Percentiles rank a stretch among this genome's conserved stretches.
These are phyloP conservation scores for Pythium insidiosum DNA, from an alignment of 352 stramenopile genomes.

Conservation along the genomic window DNA sequence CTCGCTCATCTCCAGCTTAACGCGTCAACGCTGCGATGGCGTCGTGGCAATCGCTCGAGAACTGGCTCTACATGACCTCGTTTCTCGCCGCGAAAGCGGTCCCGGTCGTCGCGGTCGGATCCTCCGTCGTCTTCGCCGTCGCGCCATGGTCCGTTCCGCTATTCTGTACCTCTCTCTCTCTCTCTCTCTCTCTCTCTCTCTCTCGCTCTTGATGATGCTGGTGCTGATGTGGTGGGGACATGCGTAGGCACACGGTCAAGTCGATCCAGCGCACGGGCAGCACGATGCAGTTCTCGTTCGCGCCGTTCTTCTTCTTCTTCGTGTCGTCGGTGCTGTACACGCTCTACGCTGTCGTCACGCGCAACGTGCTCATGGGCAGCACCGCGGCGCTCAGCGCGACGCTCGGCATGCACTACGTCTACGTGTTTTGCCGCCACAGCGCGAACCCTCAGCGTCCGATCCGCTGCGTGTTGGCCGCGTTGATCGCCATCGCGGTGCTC, in stretches of 20 bases:
- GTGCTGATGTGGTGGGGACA: not conserved
- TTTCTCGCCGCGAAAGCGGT: slow-evolving; percentile 59
- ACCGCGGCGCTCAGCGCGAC: slow-evolving; percentile 47
- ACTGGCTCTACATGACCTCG: slow-evolving; percentile 61
- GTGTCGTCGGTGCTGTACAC: slow-evolving; percentile 79
- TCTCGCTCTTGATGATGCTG: slow-evolving; percentile 3
- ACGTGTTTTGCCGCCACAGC: slow-evolving; percentile 55
- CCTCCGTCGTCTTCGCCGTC: slow-evolving; percentile 59
- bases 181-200: too few relatives aligned
- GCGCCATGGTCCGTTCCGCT: slow-evolving; percentile 36
- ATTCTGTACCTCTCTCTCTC: too few relatives aligned
- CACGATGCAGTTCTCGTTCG: slow-evolving; percentile 73
- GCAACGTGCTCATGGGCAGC: slow-evolving; percentile 46
- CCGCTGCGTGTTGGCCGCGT: slow-evolving; percentile 33
- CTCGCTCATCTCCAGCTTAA: too few relatives aligned
- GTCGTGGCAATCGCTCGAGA: slow-evolving; percentile 54
- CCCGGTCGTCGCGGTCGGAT: slow-evolving; percentile 45
- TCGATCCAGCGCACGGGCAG: slow-evolving; percentile 55
- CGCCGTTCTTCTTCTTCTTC: slow-evolving; percentile 82
- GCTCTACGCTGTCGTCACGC: slow-evolving; percentile 58
- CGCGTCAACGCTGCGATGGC: too few relatives aligned
- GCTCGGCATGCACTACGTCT: slow-evolving; percentile 63
- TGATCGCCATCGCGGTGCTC: slow-evolving; percentile 45
- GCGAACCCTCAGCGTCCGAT: slow-evolving; percentile 27
- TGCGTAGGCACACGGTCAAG: slow-evolving; percentile 42